These are phyloP conservation scores for Byssochlamys sp. DNA, from an alignment of 2,329 filamentous ascomycete species.

Conservation along the genomic window DNA sequence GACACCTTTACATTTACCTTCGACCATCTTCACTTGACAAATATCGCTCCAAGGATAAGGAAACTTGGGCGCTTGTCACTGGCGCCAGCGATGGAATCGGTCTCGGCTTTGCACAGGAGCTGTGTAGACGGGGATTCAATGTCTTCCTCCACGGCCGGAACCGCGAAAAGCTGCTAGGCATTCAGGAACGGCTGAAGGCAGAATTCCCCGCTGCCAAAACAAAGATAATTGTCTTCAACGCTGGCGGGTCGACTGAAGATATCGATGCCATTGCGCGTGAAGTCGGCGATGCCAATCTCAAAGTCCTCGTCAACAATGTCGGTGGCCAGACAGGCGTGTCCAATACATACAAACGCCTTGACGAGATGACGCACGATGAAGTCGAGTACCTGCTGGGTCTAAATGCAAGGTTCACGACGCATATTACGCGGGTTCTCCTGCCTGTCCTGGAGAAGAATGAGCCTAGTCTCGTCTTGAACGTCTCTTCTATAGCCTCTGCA, in stretches of 20 bases:
- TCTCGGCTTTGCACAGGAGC: constrained; percentile 40
- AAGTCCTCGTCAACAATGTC: constrained; percentile 50
- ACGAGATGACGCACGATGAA: constrained; percentile 25
- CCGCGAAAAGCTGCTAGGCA: constrained; percentile 35
- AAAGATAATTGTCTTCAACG: constrained; percentile 38
- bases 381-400: constrained; percentile 37
- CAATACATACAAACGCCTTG: constrained; percentile 26
- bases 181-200: constrained; percentile 32
- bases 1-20: constrained; percentile 8
- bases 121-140: constrained; percentile 46
- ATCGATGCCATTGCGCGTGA: constrained; percentile 19
- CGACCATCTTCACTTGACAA: constrained; percentile 10
- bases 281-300: constrained; percentile 36
- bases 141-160: constrained; percentile 51
- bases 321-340: constrained; percentile 31
- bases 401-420: constrained; percentile 43
- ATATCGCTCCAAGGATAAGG: constrained; percentile 7
- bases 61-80: constrained; percentile 43
- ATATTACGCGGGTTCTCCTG: constrained; percentile 40
- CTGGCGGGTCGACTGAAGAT: constrained; percentile 14
- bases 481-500: constrained; percentile 39
- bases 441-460: constrained; percentile 33
- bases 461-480: constrained; percentile 43
- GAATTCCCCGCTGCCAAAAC: constrained; percentile 33
- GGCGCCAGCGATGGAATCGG: constrained; percentile 50